Percentiles rank a stretch among this genome's conserved stretches.
Conservation (phyloP, 2,329 filamentous ascomycete genomes). For the Cryphonectria naterciae region DNA sequence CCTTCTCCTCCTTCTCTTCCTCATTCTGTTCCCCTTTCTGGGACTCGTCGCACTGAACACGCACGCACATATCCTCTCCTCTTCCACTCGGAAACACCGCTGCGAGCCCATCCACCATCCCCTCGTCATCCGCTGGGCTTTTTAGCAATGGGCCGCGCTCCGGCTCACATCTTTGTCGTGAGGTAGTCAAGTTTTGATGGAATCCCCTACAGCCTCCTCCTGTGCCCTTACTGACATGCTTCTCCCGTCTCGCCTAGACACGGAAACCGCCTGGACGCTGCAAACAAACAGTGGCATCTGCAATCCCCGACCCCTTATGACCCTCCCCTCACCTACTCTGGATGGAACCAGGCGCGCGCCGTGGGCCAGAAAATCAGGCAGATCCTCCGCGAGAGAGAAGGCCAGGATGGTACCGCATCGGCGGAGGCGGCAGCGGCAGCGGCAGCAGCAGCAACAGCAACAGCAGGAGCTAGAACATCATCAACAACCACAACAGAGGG, state of each 20-base stretch:
- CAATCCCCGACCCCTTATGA: constrained; percentile 94
- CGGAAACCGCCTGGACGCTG: constrained; percentile 89
- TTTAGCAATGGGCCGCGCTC: constrained; percentile 49
- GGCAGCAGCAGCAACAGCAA: not conserved
- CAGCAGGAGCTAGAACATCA: not conserved
- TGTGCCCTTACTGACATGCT: not conserved
- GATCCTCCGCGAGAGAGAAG: constrained; percentile 62
- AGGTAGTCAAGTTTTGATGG: constrained; percentile 42
- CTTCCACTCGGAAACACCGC: not conserved
- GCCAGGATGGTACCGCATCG: constrained; percentile 43
- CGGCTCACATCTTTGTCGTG: constrained; percentile 55
- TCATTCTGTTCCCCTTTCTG: not conserved
- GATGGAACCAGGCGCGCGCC: constrained; percentile 84
- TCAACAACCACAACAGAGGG: constrained; percentile 23
- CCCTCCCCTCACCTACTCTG: constrained; percentile 90
- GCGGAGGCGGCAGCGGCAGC: constrained; percentile 16
- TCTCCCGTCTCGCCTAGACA: constrained; percentile 58
- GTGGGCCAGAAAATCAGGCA: constrained; percentile 83
- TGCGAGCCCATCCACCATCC: not conserved
- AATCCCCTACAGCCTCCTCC: not conserved
- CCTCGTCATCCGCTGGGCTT: not conserved
- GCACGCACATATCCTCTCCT: not conserved
- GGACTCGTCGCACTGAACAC: not conserved
- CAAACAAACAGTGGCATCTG: constrained; percentile 93
- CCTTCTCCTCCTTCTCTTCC: not conserved